A percentile compares a stretch with the other conserved stretches of the same genome.
These are phyloP conservation scores for Alternaria rosae DNA, from an alignment of 2,329 filamentous ascomycete species.

Conservation along the genomic window DNA sequence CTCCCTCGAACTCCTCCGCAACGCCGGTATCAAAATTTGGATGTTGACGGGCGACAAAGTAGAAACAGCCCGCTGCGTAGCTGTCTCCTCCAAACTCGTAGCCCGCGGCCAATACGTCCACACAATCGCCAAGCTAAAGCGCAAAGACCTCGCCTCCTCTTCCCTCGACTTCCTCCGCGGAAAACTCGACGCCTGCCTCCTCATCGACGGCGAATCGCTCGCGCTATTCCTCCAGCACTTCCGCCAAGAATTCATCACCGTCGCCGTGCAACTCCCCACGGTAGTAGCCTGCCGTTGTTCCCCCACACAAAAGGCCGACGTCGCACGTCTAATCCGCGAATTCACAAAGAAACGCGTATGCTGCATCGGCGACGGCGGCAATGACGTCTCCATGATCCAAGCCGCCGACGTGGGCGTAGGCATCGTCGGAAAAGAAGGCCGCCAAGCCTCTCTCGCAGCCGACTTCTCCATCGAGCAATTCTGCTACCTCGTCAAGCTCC, in stretches of 20 bases:
- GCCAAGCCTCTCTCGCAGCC: slow-evolving; percentile 91
- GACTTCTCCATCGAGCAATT: slow-evolving; percentile 98
- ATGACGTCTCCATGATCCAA: slow-evolving; percentile 99
- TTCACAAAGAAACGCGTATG: slow-evolving; percentile 95
- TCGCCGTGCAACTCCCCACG: slow-evolving; percentile 85
- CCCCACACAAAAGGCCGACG: slow-evolving; percentile 94
- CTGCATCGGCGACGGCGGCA: slow-evolving; percentile 97
- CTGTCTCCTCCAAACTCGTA: slow-evolving; percentile 92
- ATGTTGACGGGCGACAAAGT: slow-evolving; percentile 99
- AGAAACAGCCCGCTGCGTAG: slow-evolving; percentile 95
- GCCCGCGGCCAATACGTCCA: slow-evolving; percentile 94
- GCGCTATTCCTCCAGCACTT: slow-evolving; percentile 83
- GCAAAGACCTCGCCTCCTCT: slow-evolving; percentile 84
- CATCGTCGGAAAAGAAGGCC: slow-evolving; percentile 96
- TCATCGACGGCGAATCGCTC: slow-evolving; percentile 94
- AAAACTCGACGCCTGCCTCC: slow-evolving; percentile 84
- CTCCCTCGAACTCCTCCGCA: slow-evolving; percentile 90
- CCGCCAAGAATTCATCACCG: slow-evolving; percentile 82
- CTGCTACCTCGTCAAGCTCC: slow-evolving; percentile 89
- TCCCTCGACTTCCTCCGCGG: slow-evolving; percentile 86
- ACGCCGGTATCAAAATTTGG: slow-evolving; percentile 99
- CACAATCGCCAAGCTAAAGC: slow-evolving; percentile 84
- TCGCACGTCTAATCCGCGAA: slow-evolving; percentile 87
- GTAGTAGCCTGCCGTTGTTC: slow-evolving; percentile 97
- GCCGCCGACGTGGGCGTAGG: slow-evolving; percentile 97